phyloP scores from a whole-genome alignment of 768 basidiomycete genomes.

The Saitozyma sp. region DNA sequence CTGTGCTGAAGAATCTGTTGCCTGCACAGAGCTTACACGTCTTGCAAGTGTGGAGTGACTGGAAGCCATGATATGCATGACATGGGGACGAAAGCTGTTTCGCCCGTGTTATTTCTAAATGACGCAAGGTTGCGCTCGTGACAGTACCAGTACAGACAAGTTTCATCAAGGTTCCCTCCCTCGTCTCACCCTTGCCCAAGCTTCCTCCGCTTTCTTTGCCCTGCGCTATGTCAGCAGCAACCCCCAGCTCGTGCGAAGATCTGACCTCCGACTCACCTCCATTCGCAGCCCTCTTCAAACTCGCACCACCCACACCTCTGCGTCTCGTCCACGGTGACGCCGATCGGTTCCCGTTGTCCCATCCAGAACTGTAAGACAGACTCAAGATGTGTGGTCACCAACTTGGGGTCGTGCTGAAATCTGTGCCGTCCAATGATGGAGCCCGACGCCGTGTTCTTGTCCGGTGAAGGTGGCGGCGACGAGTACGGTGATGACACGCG shows the following conservation, averaged over 20 bases:
- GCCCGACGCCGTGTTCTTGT: conserved; percentile 21
- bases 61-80: neutral
- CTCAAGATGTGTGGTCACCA: conserved; percentile 61
- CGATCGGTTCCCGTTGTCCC: conserved; percentile 66
- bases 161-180: neutral
- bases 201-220: conserved; percentile 15
- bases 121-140: neutral
- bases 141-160: neutral
- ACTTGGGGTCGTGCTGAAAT: conserved; percentile 61
- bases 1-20: neutral
- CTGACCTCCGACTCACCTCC: conserved; percentile 58
- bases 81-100: neutral
- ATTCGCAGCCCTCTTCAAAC: conserved; percentile 74
- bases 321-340: conserved; percentile 65
- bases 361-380: conserved; percentile 73
- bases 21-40: neutral
- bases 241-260: neutral
- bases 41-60: neutral
- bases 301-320: conserved; percentile 75
- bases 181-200: conserved; percentile 4
- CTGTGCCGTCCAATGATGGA: conserved; percentile 66
- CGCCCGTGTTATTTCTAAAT: neutral
- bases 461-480: conserved; percentile 11
- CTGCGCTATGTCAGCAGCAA: neutral
- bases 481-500: neutral